phyloP scores from a whole-genome alignment of 192 early-diverging fungal genomes.

The Rhizophagus prolifer region DNA sequence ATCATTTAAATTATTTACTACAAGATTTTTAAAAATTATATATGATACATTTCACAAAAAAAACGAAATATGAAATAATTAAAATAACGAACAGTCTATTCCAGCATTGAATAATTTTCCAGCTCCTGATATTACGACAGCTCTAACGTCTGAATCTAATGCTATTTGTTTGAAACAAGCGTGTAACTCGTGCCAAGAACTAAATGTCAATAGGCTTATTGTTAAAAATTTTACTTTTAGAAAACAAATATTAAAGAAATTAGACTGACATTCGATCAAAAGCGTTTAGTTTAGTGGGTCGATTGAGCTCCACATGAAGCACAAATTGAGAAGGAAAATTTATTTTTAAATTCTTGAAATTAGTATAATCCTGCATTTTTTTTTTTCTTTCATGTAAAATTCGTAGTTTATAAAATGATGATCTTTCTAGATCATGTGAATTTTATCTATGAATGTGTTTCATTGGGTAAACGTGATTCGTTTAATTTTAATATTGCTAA shows the following conservation, averaged over 20 bases:
- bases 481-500: no score
- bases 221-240: neutral
- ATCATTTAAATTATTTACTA: neutral
- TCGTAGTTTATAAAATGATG: no score
- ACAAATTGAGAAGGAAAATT: slow-evolving; percentile 59
- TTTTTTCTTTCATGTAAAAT: no score
- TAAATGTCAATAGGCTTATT: slow-evolving; percentile 23
- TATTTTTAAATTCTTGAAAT: slow-evolving; percentile 62
- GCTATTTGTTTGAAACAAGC: slow-evolving; percentile 59
- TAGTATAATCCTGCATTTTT: slow-evolving; percentile 44
- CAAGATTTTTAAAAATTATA: neutral
- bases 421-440: no score
- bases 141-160: slow-evolving; percentile 66
- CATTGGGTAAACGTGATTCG: no score
- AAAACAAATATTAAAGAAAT: slow-evolving; percentile 27
- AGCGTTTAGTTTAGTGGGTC: slow-evolving; percentile 82
- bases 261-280: slow-evolving; percentile 63
- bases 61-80: neutral
- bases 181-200: slow-evolving; percentile 67
- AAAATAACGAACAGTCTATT: slow-evolving; percentile 68
- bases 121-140: slow-evolving; percentile 74
- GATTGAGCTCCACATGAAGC: slow-evolving; percentile 79
- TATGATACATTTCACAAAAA: neutral
- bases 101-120: slow-evolving; percentile 88
- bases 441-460: no score